phyloP scores from a whole-genome alignment of 371 early-diverging fungal species.

The Mucor plumbeus region DNA sequence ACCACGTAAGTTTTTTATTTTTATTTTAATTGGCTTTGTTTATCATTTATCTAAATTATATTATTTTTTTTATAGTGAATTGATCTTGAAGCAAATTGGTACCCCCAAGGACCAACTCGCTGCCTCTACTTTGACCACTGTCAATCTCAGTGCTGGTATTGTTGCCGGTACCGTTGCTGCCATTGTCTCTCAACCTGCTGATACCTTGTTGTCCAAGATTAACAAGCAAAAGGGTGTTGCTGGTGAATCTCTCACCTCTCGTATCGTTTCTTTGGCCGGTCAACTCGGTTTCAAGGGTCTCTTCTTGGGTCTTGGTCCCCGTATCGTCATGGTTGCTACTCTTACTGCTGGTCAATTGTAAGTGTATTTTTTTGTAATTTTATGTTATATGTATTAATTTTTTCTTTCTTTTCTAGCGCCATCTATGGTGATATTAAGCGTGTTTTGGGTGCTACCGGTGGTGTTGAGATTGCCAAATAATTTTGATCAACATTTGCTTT shows the following conservation, averaged over 20 bases:
- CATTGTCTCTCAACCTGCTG: slow-evolving; percentile 66
- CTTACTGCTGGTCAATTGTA: slow-evolving; percentile 76
- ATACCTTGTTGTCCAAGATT: slow-evolving; percentile 66
- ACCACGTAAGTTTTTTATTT: slow-evolving; percentile 51
- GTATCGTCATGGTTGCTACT: slow-evolving; percentile 83
- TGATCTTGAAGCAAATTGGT: slow-evolving; percentile 50
- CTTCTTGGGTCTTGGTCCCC: slow-evolving; percentile 75
- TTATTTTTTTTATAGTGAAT: slow-evolving; percentile 37
- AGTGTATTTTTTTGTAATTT: slow-evolving; percentile 9
- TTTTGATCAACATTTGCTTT: not conserved
- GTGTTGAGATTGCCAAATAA: slow-evolving; percentile 61
- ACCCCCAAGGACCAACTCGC: slow-evolving; percentile 64
- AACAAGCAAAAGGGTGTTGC: slow-evolving; percentile 74
- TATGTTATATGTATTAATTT: not conserved
- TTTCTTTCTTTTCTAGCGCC: slow-evolving; percentile 37
- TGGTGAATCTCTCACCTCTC: slow-evolving; percentile 62
- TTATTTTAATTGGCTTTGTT: not conserved
- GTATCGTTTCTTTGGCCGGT: slow-evolving; percentile 60
- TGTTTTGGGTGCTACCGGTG: slow-evolving; percentile 70
- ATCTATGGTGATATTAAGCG: slow-evolving; percentile 73
- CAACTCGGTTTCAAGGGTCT: slow-evolving; percentile 69
- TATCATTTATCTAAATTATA: not conserved
- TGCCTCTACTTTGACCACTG: slow-evolving; percentile 46
- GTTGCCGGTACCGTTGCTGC: slow-evolving; percentile 67
- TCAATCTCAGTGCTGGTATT: slow-evolving; percentile 59